Evolutionary conservation across 106 monocot species (phyloP).

Genomic region (Triglochin maritima): DNA sequence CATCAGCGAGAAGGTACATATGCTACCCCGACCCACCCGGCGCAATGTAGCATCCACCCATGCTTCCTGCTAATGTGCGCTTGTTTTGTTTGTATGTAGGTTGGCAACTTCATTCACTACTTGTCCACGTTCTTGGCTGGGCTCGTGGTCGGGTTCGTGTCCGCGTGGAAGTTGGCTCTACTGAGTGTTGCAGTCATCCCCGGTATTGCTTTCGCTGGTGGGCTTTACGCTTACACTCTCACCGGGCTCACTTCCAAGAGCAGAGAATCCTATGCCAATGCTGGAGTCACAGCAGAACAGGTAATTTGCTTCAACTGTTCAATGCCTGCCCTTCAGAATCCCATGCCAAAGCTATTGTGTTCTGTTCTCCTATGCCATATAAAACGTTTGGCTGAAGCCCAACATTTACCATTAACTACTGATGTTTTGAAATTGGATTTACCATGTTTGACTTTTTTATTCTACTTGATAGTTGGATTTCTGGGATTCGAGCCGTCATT

Average conservation of each 20-base stretch:
- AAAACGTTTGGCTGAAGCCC: too few relatives aligned
- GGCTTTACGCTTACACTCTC: constrained; percentile 87
- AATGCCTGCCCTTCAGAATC: too few relatives aligned
- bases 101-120: constrained; percentile 99
- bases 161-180: constrained; percentile 83
- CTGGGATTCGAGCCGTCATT: too few relatives aligned
- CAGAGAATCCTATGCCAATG: constrained; percentile 93
- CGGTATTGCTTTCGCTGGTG: constrained; percentile 93
- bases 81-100: constrained; percentile 21
- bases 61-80: too few relatives aligned
- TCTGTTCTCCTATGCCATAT: too few relatives aligned
- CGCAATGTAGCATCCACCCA: too few relatives aligned
- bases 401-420: too few relatives aligned
- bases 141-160: constrained; percentile 88
- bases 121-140: constrained; percentile 90
- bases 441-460: too few relatives aligned
- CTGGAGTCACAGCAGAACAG: constrained; percentile 87
- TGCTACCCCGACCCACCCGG: too few relatives aligned
- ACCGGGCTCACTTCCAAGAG: constrained; percentile 95
- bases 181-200: constrained; percentile 98
- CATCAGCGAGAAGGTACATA: constrained; percentile 89
- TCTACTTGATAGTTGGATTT: too few relatives aligned
- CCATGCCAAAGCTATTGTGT: too few relatives aligned
- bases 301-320: constrained; percentile 10
- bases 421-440: too few relatives aligned